phyloP scores from a whole-genome alignment of 1,284 basidiomycete genomes.

The Vanrija pseudolonga region DNA sequence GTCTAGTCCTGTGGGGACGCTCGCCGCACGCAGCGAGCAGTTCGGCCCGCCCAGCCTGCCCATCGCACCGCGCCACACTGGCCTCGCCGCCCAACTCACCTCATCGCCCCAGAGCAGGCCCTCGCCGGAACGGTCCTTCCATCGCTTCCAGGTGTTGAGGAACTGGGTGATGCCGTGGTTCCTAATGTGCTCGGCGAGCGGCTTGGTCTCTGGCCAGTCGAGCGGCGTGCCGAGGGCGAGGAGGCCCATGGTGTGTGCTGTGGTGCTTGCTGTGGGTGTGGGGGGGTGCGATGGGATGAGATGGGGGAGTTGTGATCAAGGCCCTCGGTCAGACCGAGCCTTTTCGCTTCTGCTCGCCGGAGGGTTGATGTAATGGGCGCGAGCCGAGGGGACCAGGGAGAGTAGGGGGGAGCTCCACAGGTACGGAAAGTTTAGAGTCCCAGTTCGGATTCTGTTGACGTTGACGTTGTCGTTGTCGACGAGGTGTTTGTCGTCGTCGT shows the following conservation, averaged over 20 bases:
- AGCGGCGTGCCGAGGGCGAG: slow-evolving; percentile 92
- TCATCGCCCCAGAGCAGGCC: slow-evolving; percentile 98
- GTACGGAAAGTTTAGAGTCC: no score
- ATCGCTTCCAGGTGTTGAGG: slow-evolving; percentile 81
- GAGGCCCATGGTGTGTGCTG: slow-evolving; percentile 74
- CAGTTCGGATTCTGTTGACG: no score
- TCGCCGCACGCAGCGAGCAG: background rate
- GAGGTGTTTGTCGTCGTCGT: no score
- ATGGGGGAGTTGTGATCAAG: background rate
- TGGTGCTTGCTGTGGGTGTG: background rate
- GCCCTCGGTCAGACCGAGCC: no score
- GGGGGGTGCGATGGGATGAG: background rate
- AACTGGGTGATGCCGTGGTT: slow-evolving; percentile 94
- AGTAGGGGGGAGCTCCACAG: background rate
- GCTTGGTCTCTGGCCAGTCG: slow-evolving; percentile 84
- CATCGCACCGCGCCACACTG: background rate
- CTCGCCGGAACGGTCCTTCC: slow-evolving; percentile 90
- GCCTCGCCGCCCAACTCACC: slow-evolving; percentile 54
- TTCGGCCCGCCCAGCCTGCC: background rate
- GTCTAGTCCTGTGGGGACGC: background rate
- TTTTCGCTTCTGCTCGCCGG: background rate
- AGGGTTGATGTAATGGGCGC: background rate
- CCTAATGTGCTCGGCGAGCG: slow-evolving; percentile 84
- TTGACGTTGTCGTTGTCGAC: no score
- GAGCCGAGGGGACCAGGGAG: no score